These are phyloP conservation scores for Raffaelea arxii DNA, from an alignment of 2,329 filamentous ascomycete species.

Conservation along the genomic window DNA sequence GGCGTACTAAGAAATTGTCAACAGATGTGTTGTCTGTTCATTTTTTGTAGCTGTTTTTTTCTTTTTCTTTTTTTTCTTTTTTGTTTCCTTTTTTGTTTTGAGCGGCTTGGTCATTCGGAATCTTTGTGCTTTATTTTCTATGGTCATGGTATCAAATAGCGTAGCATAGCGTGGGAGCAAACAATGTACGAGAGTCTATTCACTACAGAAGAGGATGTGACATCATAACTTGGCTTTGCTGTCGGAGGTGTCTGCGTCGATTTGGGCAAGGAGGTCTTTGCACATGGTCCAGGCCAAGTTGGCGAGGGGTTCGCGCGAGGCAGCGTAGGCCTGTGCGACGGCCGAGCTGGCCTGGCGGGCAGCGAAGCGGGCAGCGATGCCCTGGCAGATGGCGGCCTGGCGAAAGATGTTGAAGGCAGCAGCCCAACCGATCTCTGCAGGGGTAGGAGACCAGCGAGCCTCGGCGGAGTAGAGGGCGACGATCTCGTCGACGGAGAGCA, in stretches of 20 bases:
- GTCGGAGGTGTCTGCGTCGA: neutral
- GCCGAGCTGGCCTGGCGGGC: slow-evolving; percentile 81
- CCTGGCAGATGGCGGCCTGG: slow-evolving; percentile 60
- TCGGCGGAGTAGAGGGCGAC: slow-evolving; percentile 33
- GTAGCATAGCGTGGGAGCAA: too few species aligned
- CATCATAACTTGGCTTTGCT: slow-evolving; percentile 10
- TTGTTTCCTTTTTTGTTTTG: neutral
- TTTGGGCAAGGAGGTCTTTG: slow-evolving; percentile 23
- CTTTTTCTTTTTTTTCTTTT: neutral
- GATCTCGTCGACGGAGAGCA: slow-evolving; percentile 22
- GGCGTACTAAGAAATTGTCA: too few species aligned
- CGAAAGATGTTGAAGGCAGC: slow-evolving; percentile 54
- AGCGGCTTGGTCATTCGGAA: too few species aligned
- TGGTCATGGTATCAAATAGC: too few species aligned
- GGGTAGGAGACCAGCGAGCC: slow-evolving; percentile 39
- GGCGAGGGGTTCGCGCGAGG: slow-evolving; percentile 61
- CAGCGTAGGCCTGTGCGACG: slow-evolving; percentile 63
- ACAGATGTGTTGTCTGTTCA: neutral
- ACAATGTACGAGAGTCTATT: neutral
- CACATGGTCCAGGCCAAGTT: slow-evolving; percentile 71
- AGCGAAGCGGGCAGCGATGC: slow-evolving; percentile 84
- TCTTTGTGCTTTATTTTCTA: too few species aligned
- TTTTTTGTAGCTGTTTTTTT: neutral
- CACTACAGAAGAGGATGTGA: neutral
- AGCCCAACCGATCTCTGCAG: slow-evolving; percentile 48